phyloP scores from a whole-genome alignment of 805 yeast genomes.

The Monosporozyma unispora region DNA sequence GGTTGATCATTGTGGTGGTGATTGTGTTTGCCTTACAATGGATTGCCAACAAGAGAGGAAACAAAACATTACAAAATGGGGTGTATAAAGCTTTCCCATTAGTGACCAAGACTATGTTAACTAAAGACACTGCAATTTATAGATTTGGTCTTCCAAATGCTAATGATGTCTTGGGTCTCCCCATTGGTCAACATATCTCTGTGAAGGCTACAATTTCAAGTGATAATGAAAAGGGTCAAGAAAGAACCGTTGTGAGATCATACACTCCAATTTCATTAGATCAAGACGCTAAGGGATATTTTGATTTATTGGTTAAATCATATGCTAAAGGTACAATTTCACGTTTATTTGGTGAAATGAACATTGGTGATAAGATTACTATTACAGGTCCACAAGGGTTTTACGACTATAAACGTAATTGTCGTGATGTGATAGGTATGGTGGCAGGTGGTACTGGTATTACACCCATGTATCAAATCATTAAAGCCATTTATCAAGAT shows the following conservation, averaged over 20 bases:
- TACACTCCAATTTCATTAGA: conserved; percentile 86
- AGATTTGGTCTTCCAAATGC: conserved; percentile 74
- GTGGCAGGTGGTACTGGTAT: conserved; percentile 96
- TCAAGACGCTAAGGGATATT: conserved; percentile 62
- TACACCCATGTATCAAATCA: conserved; percentile 90
- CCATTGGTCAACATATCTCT: conserved; percentile 89
- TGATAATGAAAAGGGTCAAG: conserved; percentile 32
- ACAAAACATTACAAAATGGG: conserved; percentile 50
- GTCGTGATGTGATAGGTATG: conserved; percentile 70
- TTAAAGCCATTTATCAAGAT: conserved; percentile 68
- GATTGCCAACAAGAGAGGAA: neutral
- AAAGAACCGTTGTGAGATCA: conserved; percentile 73
- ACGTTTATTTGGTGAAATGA: conserved; percentile 56
- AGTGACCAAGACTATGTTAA: conserved; percentile 61
- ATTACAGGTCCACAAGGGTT: conserved; percentile 89
- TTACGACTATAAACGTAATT: conserved; percentile 73
- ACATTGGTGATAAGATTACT: conserved; percentile 68
- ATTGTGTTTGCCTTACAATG: neutral
- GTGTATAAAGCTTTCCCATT: conserved; percentile 72
- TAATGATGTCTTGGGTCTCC: conserved; percentile 71
- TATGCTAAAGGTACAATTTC: conserved; percentile 84
- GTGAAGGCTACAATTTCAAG: conserved; percentile 52
- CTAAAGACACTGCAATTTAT: conserved; percentile 76
- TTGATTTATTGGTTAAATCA: conserved; percentile 78
- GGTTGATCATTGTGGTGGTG: neutral